Evolutionary conservation across 345 rosid genomes (phyloP).

Genomic region (Camelina sativa): DNA sequence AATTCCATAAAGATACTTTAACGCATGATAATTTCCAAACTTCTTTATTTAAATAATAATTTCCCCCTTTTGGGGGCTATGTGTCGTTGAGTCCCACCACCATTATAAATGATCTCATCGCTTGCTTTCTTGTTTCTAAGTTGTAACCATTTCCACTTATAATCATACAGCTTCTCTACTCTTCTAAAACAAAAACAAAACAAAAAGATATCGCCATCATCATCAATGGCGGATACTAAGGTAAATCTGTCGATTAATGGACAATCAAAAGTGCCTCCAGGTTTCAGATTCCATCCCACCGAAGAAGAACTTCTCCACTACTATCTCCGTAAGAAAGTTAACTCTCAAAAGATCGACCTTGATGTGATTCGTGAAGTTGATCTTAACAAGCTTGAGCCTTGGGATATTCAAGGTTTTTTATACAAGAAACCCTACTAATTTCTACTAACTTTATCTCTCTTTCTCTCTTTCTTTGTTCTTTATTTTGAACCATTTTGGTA

Average conservation of each 20-base stretch:
- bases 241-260: slow-evolving; percentile 92
- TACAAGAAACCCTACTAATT: slow-evolving; percentile 13
- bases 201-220: slow-evolving; percentile 11
- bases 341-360: slow-evolving; percentile 83
- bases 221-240: slow-evolving; percentile 53
- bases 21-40: slow-evolving; percentile 22
- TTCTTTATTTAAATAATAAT: slow-evolving; percentile 37
- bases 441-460: not conserved
- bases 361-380: slow-evolving; percentile 98
- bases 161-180: slow-evolving; percentile 43
- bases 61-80: slow-evolving; percentile 8
- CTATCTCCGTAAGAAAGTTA: slow-evolving; percentile 89
- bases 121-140: slow-evolving; percentile 28
- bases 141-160: slow-evolving; percentile 59
- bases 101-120: slow-evolving; percentile 75
- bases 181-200: slow-evolving; percentile 12
- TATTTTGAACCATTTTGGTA: slow-evolving; percentile 16
- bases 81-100: slow-evolving; percentile 51
- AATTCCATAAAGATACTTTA: slow-evolving; percentile 36
- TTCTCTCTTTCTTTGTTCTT: not conserved
- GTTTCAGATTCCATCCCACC: slow-evolving; percentile 96
- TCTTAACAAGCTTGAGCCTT: slow-evolving; percentile 98
- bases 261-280: slow-evolving; percentile 95
- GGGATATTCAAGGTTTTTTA: slow-evolving; percentile 94
- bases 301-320: slow-evolving; percentile 98